These are phyloP conservation scores for Lineolata rhizophorae DNA, from an alignment of 495 filamentous ascomycete genomes.

Conservation along the genomic window DNA sequence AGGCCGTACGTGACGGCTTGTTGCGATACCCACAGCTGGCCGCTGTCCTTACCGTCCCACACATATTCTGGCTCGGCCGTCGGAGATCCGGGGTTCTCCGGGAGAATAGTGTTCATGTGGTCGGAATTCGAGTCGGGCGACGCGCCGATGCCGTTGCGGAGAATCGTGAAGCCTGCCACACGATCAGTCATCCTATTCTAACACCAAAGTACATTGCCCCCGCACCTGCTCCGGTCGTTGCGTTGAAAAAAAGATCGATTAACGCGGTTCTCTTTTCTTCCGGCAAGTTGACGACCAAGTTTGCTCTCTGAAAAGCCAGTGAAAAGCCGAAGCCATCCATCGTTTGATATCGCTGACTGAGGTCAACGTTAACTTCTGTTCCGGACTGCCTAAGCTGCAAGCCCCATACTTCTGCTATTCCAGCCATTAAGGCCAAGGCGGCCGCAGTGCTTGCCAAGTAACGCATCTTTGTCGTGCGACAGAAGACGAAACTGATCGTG, in stretches of 20 bases:
- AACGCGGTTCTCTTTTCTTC: constrained; percentile 11
- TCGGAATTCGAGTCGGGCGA: constrained; percentile 11
- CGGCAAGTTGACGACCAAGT: too few relatives aligned
- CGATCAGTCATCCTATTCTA: background rate
- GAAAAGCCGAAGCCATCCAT: too few relatives aligned
- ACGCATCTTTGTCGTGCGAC: too few relatives aligned
- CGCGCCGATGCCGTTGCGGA: constrained; percentile 10
- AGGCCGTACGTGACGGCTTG: constrained; percentile 5
- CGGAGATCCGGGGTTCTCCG: constrained; percentile 6
- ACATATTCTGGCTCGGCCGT: constrained; percentile 7
- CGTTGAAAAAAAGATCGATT: constrained; percentile 11
- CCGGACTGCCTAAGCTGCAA: too few relatives aligned
- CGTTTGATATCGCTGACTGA: too few relatives aligned
- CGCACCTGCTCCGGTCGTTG: constrained; percentile 7
- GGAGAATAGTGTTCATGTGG: constrained; percentile 21
- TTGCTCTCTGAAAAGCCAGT: too few relatives aligned
- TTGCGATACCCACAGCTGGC: constrained; percentile 9
- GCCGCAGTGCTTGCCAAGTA: too few relatives aligned
- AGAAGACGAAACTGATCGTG: too few relatives aligned
- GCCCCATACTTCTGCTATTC: too few relatives aligned
- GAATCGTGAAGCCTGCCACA: constrained; percentile 5
- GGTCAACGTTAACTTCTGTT: too few relatives aligned
- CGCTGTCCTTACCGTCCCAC: constrained; percentile 7
- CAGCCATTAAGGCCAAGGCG: too few relatives aligned
- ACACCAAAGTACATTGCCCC: too few relatives aligned